phyloP scores from a whole-genome alignment of 805 yeast genomes.

The Candida sphagnicola region DNA sequence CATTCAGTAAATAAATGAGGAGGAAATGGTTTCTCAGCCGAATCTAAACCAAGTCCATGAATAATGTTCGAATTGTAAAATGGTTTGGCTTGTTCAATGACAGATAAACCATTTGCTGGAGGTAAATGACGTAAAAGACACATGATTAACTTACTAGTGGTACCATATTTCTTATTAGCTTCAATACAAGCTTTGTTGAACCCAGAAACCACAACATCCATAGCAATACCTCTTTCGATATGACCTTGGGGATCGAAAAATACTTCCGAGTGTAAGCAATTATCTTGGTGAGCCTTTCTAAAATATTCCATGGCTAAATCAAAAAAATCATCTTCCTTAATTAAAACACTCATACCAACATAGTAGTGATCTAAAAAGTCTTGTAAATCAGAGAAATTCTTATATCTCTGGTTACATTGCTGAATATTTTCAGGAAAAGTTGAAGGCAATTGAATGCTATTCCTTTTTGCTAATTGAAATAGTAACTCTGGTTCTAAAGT shows the following conservation, averaged over 20 bases:
- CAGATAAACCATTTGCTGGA: constrained; percentile 50
- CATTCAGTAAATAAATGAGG: constrained; percentile 67
- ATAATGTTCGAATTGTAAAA: constrained; percentile 56
- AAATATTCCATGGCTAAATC: constrained; percentile 77
- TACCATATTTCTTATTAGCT: constrained; percentile 57
- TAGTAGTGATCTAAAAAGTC: constrained; percentile 78
- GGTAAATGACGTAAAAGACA: constrained; percentile 78
- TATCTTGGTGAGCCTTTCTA: constrained; percentile 52
- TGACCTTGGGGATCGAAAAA: constrained; percentile 88
- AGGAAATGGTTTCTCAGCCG: constrained; percentile 75
- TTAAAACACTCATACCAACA: constrained; percentile 75
- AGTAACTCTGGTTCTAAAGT: constrained; percentile 73
- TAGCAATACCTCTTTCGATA: constrained; percentile 57
- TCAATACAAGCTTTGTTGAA: constrained; percentile 63
- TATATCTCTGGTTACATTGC: constrained; percentile 56
- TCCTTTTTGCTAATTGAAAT: constrained; percentile 65
- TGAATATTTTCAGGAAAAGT: constrained; percentile 58
- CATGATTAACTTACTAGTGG: constrained; percentile 73
- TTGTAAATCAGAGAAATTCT: constrained; percentile 62
- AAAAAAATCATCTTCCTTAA: constrained; percentile 66
- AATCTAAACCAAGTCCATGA: constrained; percentile 78
- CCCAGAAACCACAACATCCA: constrained; percentile 62
- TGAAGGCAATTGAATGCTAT: constrained; percentile 56
- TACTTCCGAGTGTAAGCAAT: constrained; percentile 67
- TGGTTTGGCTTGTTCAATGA: constrained; percentile 50